phyloP scores from a whole-genome alignment of 2,329 filamentous ascomycete species.

The Zalaria obscura region DNA sequence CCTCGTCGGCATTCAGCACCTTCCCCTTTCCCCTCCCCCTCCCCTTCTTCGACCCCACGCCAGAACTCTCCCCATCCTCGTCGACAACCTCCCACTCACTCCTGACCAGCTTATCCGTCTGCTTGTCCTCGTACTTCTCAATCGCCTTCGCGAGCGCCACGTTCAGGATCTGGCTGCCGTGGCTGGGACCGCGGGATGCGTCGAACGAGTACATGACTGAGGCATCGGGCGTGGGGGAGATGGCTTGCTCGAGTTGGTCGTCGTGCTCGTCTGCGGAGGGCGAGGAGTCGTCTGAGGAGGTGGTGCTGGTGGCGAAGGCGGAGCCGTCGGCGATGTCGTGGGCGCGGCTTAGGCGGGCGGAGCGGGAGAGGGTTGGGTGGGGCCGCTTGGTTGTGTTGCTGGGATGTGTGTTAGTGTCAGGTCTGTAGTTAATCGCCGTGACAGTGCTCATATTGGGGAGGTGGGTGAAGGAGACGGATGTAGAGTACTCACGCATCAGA shows the following conservation, averaged over 20 bases:
- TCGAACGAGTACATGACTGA: constrained; percentile 42
- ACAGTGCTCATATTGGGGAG: background rate
- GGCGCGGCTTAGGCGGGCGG: background rate
- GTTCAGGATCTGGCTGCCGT: constrained; percentile 43
- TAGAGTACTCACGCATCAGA: constrained; percentile 16
- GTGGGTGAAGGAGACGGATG: background rate
- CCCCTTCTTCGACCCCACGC: constrained; percentile 16
- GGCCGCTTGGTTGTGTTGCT: no score
- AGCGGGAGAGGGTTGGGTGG: no score
- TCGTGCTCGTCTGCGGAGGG: constrained; percentile 31
- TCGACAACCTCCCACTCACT: constrained; percentile 42
- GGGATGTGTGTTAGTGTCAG: no score
- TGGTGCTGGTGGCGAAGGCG: constrained; percentile 2
- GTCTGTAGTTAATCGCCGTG: no score
- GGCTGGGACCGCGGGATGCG: constrained; percentile 30
- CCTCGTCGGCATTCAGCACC: constrained; percentile 10
- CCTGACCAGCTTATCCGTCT: constrained; percentile 46
- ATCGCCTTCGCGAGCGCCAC: constrained; percentile 43
- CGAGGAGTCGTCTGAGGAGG: constrained; percentile 21
- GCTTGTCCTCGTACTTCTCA: constrained; percentile 43
- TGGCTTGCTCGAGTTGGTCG: constrained; percentile 27
- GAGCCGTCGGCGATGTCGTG: constrained; percentile 25
- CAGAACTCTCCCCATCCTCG: constrained; percentile 21
- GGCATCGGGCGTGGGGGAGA: constrained; percentile 29
- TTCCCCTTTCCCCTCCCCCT: constrained; percentile 20